A percentile compares a stretch with the other conserved stretches of the same genome.
Conservation (phyloP, 768 basidiomycete genomes). For the Russula compacta region DNA sequence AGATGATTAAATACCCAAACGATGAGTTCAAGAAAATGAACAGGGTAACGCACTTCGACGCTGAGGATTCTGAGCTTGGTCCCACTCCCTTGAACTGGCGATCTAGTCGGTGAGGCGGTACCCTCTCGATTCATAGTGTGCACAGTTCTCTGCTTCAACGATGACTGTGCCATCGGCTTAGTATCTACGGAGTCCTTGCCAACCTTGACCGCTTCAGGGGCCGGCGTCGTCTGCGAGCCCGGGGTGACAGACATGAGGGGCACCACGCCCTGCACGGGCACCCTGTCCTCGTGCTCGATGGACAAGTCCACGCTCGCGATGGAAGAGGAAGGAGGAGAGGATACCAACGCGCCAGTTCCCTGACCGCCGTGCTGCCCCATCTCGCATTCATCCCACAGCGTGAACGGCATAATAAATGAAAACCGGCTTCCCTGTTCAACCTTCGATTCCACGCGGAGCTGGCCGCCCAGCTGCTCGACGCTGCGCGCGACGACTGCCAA, state of each 20-base stretch:
- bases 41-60: slow-evolving; percentile 46
- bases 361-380: neutral
- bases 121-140: slow-evolving; percentile 21
- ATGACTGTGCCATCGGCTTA: neutral
- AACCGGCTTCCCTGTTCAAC: neutral
- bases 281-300: neutral
- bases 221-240: neutral
- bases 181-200: neutral
- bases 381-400: neutral
- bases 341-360: neutral
- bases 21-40: too few relatives aligned
- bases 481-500: neutral
- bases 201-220: neutral
- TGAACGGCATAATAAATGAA: neutral
- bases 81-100: slow-evolving; percentile 9
- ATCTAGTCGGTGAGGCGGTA: too few relatives aligned
- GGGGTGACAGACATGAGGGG: neutral
- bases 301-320: neutral
- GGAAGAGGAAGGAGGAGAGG: neutral
- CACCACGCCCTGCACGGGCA: neutral
- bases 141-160: slow-evolving; percentile 3
- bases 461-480: neutral
- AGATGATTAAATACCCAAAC: neutral
- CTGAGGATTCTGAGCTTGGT: slow-evolving; percentile 44
- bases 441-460: neutral